Evolutionary conservation across 2,329 filamentous ascomycete genomes (phyloP).

Genomic region (Zymoseptoria pseudotritici): DNA sequence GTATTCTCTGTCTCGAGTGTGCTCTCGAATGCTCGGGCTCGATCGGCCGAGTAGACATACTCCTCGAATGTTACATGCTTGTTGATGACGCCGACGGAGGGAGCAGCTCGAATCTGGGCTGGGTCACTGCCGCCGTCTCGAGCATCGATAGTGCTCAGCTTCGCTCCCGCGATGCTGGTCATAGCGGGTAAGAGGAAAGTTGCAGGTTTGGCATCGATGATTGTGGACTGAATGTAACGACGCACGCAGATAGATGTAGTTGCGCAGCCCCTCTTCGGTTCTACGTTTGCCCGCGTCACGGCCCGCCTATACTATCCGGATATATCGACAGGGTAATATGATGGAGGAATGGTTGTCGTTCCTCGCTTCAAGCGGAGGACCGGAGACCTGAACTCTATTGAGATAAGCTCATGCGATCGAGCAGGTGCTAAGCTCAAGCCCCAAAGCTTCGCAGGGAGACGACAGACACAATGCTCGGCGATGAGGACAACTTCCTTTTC

Average conservation of each 20-base stretch:
- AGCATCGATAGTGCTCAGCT: background rate
- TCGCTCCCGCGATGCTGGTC: background rate
- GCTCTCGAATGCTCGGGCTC: constrained; percentile 12
- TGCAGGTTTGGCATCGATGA: background rate
- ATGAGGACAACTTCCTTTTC: background rate
- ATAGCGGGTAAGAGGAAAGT: background rate
- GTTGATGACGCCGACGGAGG: background rate
- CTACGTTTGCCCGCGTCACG: background rate
- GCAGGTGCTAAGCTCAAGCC: background rate
- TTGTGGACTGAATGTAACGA: background rate
- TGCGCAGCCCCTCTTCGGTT: background rate
- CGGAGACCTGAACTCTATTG: background rate
- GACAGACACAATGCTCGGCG: background rate
- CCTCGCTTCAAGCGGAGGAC: background rate
- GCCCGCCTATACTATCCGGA: background rate
- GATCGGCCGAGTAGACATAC: constrained; percentile 10
- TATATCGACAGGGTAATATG: background rate
- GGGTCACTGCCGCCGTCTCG: background rate
- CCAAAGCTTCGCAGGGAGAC: background rate
- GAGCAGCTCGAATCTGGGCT: background rate
- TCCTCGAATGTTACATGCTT: constrained; percentile 10
- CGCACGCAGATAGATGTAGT: background rate
- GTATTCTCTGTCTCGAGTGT: constrained; percentile 2
- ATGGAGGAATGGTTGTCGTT: background rate
- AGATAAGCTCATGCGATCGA: background rate